Base-by-base conservation (phyloP, 208 protist species). In the Trypanosoma avium region DNA sequence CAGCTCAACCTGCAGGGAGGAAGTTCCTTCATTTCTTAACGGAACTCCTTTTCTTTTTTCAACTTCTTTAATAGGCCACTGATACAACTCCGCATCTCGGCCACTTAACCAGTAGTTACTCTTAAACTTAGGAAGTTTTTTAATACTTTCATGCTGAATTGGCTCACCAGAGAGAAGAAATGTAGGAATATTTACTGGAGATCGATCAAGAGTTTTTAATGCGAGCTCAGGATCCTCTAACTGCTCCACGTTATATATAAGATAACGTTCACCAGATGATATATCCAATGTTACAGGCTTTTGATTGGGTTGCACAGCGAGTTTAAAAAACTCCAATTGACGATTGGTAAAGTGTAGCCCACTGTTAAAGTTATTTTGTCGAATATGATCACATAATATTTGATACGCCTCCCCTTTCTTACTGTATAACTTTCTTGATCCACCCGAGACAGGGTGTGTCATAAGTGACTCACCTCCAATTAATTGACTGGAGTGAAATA, bases 31-130 rank as follows among this genome's bases (percentile, higher is more conserved):
- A 30, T 65, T 74, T 67, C 70, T 71, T 60, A 92, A 83, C 3
- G 77, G 48, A 17, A 92, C 78, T 42, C 85, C 88, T 69, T 88
- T 88, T 56, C 81, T 79, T 62, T 84, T 86, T 77, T 95, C 85
- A 7, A 56, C 65, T 32, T 90, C 84, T 63, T 89, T 92, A 75
- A 92, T 89, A 38, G 78, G 73, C 84, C 84, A 94, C 72, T 94
- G 88, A 70, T 94, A 94, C 10, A 94, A 63, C 70, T 92, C 81
- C 22, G 88, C 88, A 42, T 95, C 88, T 43, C 84, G 80, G 35
- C 84, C 85, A 40, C 85, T 92, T 19, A 95, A 75, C 88, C 88
- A 95, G 81, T 88, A 92, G 70, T 95, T 92, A 70, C 84, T 92
- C 58, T 74, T 75, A 61, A 88, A 92, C 66, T 82, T 79, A 10